phyloP scores from a whole-genome alignment of 1,139 yeast genomes.

The Taphrina wiesneri region DNA sequence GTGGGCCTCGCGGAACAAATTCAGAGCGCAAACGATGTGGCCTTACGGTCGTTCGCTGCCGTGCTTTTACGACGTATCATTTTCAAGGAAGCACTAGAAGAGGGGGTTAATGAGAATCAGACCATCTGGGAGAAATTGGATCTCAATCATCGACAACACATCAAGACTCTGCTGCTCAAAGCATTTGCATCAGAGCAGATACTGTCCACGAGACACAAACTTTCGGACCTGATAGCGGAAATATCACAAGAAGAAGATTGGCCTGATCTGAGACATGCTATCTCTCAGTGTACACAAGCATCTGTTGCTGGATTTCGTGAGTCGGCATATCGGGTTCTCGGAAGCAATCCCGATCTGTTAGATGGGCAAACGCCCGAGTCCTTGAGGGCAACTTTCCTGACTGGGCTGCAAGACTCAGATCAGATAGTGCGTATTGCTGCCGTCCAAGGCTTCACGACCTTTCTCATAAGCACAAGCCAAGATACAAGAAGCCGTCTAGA shows the following conservation, averaged over 20 bases:
- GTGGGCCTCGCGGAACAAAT: conserved; percentile 83
- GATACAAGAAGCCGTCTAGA: conserved; percentile 73
- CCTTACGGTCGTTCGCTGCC: conserved; percentile 66
- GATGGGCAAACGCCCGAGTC: conserved; percentile 59
- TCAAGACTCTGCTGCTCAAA: conserved; percentile 64
- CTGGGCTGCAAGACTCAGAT: conserved; percentile 73
- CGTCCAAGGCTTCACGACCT: conserved; percentile 87
- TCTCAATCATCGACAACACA: conserved; percentile 60
- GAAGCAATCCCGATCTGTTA: conserved; percentile 79
- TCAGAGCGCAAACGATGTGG: conserved; percentile 42
- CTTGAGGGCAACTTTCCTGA: conserved; percentile 67
- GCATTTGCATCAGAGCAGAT: conserved; percentile 72
- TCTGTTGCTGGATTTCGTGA: conserved; percentile 76
- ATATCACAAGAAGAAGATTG: conserved; percentile 54
- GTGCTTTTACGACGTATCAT: conserved; percentile 87
- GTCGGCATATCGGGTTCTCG: conserved; percentile 83
- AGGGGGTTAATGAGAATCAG: conserved; percentile 48
- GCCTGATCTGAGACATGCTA: conserved; percentile 40
- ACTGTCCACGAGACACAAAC: conserved; percentile 78
- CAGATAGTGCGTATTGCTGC: conserved; percentile 90
- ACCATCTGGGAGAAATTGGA: conserved; percentile 64
- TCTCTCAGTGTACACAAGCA: conserved; percentile 44
- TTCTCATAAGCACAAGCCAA: conserved; percentile 79
- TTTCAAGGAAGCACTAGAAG: conserved; percentile 61
- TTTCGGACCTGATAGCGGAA: conserved; percentile 92